Evolutionary conservation across 208 protist species (phyloP).

Genomic region (Wallacemonas sp.): DNA sequence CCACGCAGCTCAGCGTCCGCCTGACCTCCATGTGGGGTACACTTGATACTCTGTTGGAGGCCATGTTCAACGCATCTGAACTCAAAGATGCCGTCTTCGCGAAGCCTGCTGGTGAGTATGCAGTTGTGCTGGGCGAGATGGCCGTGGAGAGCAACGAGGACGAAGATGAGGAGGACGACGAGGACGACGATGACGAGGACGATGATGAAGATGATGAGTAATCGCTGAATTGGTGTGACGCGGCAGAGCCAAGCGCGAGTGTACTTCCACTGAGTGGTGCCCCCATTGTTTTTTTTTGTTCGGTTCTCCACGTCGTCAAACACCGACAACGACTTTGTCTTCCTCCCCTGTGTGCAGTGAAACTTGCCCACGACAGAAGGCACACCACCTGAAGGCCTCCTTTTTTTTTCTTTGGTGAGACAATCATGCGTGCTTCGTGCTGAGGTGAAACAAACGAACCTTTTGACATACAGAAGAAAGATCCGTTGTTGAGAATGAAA

Average conservation of each 20-base stretch:
- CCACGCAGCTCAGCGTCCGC: constrained; percentile 67
- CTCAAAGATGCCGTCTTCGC: constrained; percentile 50
- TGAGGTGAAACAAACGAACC: no score
- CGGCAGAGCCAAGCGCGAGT: no score
- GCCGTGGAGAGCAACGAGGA: constrained; percentile 39
- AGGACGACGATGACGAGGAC: constrained; percentile 68
- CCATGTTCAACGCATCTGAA: constrained; percentile 53
- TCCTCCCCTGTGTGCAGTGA: no score
- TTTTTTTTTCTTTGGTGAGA: constrained; percentile 4
- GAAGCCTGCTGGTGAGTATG: constrained; percentile 50
- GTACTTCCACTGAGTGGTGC: no score
- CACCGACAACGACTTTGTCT: no score
- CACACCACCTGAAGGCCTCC: neutral
- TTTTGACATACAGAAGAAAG: no score
- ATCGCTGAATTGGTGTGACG: neutral
- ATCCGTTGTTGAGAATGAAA: no score
- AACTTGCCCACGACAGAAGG: neutral
- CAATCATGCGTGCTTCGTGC: no score
- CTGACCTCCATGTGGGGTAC: constrained; percentile 80
- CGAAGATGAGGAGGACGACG: constrained; percentile 73
- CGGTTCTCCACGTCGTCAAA: no score
- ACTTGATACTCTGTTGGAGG: constrained; percentile 63
- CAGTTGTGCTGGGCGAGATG: constrained; percentile 42
- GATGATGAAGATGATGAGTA: constrained; percentile 47
- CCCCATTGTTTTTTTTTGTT: no score